These are phyloP conservation scores for Fusarium brachygibbosum DNA, from an alignment of 2,329 filamentous ascomycete species.

Conservation along the genomic window DNA sequence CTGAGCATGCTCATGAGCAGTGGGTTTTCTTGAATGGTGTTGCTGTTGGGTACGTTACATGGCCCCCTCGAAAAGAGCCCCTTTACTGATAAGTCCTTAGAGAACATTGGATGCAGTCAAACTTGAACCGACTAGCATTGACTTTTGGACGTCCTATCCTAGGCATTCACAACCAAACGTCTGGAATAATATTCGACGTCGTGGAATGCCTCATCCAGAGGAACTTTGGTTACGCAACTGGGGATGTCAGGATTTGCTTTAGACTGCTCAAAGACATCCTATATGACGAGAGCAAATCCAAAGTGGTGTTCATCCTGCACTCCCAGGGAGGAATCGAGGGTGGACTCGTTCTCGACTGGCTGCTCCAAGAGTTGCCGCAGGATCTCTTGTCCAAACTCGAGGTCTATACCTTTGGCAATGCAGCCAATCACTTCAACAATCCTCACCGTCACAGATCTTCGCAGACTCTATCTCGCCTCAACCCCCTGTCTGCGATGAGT, in stretches of 20 bases:
- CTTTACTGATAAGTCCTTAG: conserved; percentile 51
- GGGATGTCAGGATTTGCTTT: conserved; percentile 74
- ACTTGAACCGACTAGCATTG: conserved; percentile 77
- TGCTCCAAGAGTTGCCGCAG: conserved; percentile 78
- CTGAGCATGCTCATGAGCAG: conserved; percentile 72
- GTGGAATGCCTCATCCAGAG: conserved; percentile 83
- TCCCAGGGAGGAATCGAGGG: conserved; percentile 84
- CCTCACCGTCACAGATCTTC: conserved; percentile 68
- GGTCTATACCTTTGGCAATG: conserved; percentile 83
- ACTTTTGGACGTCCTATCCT: conserved; percentile 79
- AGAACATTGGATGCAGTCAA: conserved; percentile 76
- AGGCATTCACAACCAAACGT: conserved; percentile 82
- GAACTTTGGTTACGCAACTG: conserved; percentile 78
- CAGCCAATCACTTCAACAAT: conserved; percentile 86
- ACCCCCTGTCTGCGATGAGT: conserved; percentile 54
- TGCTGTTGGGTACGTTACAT: conserved; percentile 66
- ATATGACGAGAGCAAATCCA: conserved; percentile 71
- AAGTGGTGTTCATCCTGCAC: conserved; percentile 81
- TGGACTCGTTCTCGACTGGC: conserved; percentile 80
- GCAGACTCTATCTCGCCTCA: conserved; percentile 54
- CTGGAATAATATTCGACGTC: conserved; percentile 80
- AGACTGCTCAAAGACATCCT: conserved; percentile 73
- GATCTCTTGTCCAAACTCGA: conserved; percentile 77
- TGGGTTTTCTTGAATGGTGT: conserved; percentile 89
- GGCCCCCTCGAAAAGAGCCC: too few species aligned